Evolutionary conservation across 805 yeast genomes (phyloP), one percentile per base, ranked within the genome.

Genomic region (Jamesozyma spencerorum): DNA sequence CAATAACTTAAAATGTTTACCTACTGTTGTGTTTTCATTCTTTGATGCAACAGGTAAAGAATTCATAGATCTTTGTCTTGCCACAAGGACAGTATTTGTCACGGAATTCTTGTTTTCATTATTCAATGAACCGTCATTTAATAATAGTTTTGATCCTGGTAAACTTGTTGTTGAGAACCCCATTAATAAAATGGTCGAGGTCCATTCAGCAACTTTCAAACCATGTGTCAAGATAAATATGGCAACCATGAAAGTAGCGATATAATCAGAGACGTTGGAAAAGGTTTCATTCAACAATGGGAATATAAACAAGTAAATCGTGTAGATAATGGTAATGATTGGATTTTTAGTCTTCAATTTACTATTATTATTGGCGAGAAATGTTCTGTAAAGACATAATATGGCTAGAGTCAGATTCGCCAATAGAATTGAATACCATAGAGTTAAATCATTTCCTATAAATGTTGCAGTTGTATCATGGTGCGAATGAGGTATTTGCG

Each of bases 401-500:
- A 45, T 27, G n/a, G 63, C 54, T 12, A 58, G 33, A 5, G 48
- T 6, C 2, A 57, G 30, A 37, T 53, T 54, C 3, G 47, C 22
- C 7, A 42, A 6, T 27, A 58, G 27, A 6, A 51, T 33, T 3
- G 40, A n/a, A 38, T 56, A 60, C 64, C 64, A 60, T 14, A 58
- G 15, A 2, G 39, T 40, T 17, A 53, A 37, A 37, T 54, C 44
- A 20, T 36, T 42, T 2, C 38, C 40, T 13, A 24, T n/a, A 14
- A 42, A 13, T 19, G n/a, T n/a, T 13, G 17, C 11, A 2, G 24
- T 24, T 3, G 22, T 12, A 20, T 22, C 28, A 34, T 54, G 56
- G 43, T 60, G 65, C 0, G 63, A 55, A 38, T 60, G 65, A 11
- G 64, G 64, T 6, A 60, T 58, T 17, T 53, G 49, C 11, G 55